phyloP scores from a whole-genome alignment of 1,139 yeast species.

The Lodderomyces elongisporus region DNA sequence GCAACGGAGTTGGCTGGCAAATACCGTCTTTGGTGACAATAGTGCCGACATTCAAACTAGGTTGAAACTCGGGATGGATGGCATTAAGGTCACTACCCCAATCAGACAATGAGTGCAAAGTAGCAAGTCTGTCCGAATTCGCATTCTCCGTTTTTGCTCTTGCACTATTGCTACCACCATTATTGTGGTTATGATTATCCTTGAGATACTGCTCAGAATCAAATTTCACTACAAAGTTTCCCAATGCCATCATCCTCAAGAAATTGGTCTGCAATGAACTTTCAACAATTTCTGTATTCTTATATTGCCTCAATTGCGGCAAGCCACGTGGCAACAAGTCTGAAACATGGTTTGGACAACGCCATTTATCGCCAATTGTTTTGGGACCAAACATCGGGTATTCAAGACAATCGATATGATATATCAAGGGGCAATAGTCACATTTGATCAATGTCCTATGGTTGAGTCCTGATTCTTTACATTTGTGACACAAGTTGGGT shows the following conservation, averaged over 20 bases:
- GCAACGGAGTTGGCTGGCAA: conserved; percentile 26
- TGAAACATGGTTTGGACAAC: conserved; percentile 85
- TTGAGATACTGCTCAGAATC: conserved; percentile 35
- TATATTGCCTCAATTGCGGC: conserved; percentile 42
- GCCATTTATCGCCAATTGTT: conserved; percentile 81
- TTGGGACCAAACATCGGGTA: conserved; percentile 77
- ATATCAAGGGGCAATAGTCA: conserved; percentile 79
- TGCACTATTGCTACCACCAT: conserved; percentile 6
- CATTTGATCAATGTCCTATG: conserved; percentile 60
- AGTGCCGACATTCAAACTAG: conserved; percentile 44
- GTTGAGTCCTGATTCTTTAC: conserved; percentile 64
- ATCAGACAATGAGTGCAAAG: conserved; percentile 6
- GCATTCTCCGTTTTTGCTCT: background rate
- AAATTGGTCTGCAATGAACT: conserved; percentile 40
- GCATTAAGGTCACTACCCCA: conserved; percentile 20
- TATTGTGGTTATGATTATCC: background rate
- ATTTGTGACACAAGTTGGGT: conserved; percentile 68
- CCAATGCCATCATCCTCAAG: conserved; percentile 35
- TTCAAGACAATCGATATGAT: conserved; percentile 88
- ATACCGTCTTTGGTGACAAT: conserved; percentile 39
- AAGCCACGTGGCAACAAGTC: conserved; percentile 38
- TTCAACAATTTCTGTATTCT: conserved; percentile 50
- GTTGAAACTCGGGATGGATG: conserved; percentile 19
- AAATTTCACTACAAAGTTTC: conserved; percentile 59
- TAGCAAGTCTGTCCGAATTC: background rate